Evolutionary conservation across 164 flowering plant species (phyloP), one percentile per base, ranked within the genome.

Genomic region (Taxillus chinensis): DNA sequence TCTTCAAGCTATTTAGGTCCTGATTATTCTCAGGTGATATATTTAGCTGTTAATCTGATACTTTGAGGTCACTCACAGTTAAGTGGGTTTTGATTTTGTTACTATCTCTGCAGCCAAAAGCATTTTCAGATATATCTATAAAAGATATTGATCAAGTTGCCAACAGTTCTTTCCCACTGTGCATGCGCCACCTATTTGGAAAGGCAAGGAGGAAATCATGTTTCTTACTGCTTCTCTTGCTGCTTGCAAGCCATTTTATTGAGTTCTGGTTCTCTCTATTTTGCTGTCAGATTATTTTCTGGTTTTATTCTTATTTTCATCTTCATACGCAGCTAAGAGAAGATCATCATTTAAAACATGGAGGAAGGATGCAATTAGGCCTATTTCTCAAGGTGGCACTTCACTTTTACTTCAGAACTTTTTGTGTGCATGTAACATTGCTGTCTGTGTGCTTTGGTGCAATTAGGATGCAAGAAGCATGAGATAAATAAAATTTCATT

Each of bases 341-440:
- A 64, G 96, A 93, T 73, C 99, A 93, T 78, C 96, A 93, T 79
- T 76, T 93, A 70, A 93, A 87, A 78, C 87, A 93, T 70, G 95
- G 91, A 74, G 97, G 97, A 57, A 86, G 97, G 74, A 87, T 90
- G 96, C 99, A 93, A 71, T 64, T 93, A 55, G 99, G 99, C 63
- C 95, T 93, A 50, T 93, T 93, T 64, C 86, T 93, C 60, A 93
- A 93, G 97, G 99, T 77, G 67, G 48, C 39, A 58, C 61, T 39
- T 62, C 27, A 7, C 10, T 64, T 41, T 14, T 39, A 16, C n/a
- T 67, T 64, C 27, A 64, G 57, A 52, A 16, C n/a, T n/a, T 15
- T 2, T 10, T 56, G 41, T 40, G n/a, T 8, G 41, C 16, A 52
- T 62, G 52, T n/a, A 53, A 3, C 48, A 39, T 27, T n/a, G 55